These are phyloP conservation scores for Alternaria atra DNA, from an alignment of 2,329 filamentous ascomycete species.

Conservation along the genomic window DNA sequence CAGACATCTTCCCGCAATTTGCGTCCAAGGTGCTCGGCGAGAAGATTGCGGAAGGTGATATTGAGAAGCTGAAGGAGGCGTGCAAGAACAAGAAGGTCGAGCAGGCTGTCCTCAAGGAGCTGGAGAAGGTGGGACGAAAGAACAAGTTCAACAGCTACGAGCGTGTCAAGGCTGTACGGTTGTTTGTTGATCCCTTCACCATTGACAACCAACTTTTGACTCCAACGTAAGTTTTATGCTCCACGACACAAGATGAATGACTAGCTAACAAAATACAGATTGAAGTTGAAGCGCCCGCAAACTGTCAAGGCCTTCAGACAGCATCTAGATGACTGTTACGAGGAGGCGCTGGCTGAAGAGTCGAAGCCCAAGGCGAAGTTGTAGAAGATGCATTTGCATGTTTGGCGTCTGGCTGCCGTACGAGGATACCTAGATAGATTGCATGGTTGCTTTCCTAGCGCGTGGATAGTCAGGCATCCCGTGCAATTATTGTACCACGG, in stretches of 20 bases:
- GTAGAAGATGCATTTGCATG: slow-evolving; percentile 44
- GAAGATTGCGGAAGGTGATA: slow-evolving; percentile 70
- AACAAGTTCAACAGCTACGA: slow-evolving; percentile 94
- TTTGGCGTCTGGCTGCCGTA: slow-evolving; percentile 1
- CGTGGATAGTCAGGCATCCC: neutral
- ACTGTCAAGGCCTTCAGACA: slow-evolving; percentile 69
- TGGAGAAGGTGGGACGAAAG: slow-evolving; percentile 80
- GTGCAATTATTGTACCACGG: slow-evolving; percentile 2
- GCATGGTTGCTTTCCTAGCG: slow-evolving; percentile 12
- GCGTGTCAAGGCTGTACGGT: slow-evolving; percentile 74
- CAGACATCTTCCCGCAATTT: slow-evolving; percentile 81
- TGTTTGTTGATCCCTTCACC: slow-evolving; percentile 89
- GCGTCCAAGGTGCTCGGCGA: slow-evolving; percentile 79
- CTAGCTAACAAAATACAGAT: slow-evolving; percentile 53
- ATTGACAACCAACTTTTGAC: slow-evolving; percentile 92
- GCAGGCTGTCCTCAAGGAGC: slow-evolving; percentile 77
- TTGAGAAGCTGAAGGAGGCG: slow-evolving; percentile 72
- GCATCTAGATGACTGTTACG: slow-evolving; percentile 69
- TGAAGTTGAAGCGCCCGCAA: slow-evolving; percentile 77
- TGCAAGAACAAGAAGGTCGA: slow-evolving; percentile 74
- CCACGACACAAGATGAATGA: neutral
- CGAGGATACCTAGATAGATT: slow-evolving; percentile 1
- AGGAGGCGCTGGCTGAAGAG: slow-evolving; percentile 59
- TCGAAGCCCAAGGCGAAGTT: slow-evolving; percentile 57
- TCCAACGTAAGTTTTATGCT: slow-evolving; percentile 73